Evolutionary conservation across 805 yeast species (phyloP).

Genomic region (Tetrapisispora taiwanensis): DNA sequence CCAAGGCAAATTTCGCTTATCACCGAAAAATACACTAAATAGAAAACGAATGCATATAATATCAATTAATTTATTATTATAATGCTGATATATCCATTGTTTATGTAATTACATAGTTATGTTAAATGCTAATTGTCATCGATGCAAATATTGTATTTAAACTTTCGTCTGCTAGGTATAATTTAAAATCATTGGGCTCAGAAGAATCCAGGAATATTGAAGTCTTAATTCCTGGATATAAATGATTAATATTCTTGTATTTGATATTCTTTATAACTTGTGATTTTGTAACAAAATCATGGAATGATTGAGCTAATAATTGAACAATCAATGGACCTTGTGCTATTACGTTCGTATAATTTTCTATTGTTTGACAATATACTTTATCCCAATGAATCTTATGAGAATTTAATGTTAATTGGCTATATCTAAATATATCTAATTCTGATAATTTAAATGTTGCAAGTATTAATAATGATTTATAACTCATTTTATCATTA

Average conservation of each 20-base stretch:
- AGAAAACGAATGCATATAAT: no score
- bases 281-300: slow-evolving; percentile 8
- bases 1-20: no score
- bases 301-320: slow-evolving; percentile 45
- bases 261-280: slow-evolving; percentile 16
- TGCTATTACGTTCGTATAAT: slow-evolving; percentile 49
- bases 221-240: slow-evolving; percentile 31
- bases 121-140: neutral
- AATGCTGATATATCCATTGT: no score
- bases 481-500: neutral
- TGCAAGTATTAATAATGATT: neutral
- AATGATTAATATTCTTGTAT: slow-evolving; percentile 37
- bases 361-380: slow-evolving; percentile 47
- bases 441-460: slow-evolving; percentile 30
- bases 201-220: slow-evolving; percentile 8
- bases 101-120: no score
- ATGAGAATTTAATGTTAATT: slow-evolving; percentile 75
- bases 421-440: slow-evolving; percentile 49
- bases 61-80: no score
- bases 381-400: slow-evolving; percentile 61
- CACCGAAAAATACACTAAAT: no score
- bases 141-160: neutral
- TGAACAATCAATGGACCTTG: slow-evolving; percentile 79
- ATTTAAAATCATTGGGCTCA: neutral
- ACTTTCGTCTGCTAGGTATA: neutral